phyloP scores from a whole-genome alignment of 2,329 filamentous ascomycete species.

The Xylaria sp. region DNA sequence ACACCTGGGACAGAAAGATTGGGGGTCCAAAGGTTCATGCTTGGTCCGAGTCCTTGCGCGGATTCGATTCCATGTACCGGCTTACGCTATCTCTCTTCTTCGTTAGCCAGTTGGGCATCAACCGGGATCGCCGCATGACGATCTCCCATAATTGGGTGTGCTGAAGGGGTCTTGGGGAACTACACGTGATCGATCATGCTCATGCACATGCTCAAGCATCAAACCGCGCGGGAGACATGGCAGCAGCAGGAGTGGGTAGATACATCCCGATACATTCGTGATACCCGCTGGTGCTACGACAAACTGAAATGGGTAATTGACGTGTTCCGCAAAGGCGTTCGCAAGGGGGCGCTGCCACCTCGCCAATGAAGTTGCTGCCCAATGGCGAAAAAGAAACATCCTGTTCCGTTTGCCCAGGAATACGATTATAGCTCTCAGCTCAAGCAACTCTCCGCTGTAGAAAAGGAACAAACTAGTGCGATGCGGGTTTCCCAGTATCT shows the following conservation, averaged over 20 bases:
- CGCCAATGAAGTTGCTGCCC: constrained; percentile 37
- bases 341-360: neutral
- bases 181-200: constrained; percentile 8
- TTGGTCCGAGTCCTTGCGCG: neutral
- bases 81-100: constrained; percentile 22
- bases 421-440: constrained; percentile 20
- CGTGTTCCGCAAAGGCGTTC: constrained; percentile 14
- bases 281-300: constrained; percentile 21
- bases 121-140: constrained; percentile 24
- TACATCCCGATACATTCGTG: constrained; percentile 16
- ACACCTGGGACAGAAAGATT: constrained; percentile 26
- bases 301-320: constrained; percentile 3
- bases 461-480: constrained; percentile 21
- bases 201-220: constrained; percentile 3
- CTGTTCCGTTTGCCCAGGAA: constrained; percentile 21
- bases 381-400: constrained; percentile 31
- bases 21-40: constrained; percentile 14
- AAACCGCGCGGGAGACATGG: neutral
- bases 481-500: constrained; percentile 30
- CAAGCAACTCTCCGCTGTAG: neutral
- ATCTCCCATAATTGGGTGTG: constrained; percentile 7
- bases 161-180: constrained; percentile 7
- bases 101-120: constrained; percentile 38
- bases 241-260: neutral
- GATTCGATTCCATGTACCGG: constrained; percentile 24